phyloP scores from a whole-genome alignment of 345 rosid genomes.

The Cardiospermum halicacabum region DNA sequence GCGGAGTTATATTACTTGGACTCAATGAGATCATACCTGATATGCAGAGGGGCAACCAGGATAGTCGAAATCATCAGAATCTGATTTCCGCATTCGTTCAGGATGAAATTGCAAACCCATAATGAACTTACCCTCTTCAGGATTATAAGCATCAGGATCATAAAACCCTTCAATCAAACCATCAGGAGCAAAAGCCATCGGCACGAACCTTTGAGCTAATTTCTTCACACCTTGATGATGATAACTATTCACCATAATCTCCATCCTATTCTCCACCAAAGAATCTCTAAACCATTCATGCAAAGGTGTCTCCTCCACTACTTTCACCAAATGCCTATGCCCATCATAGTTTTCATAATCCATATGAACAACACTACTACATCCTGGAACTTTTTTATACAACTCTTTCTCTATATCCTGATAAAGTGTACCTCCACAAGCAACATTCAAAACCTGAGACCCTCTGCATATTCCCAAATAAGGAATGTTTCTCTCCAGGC shows the following conservation, averaged over 20 bases:
- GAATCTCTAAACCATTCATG: slow-evolving; percentile 53
- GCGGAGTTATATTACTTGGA: too few species aligned
- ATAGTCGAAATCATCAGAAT: slow-evolving; percentile 48
- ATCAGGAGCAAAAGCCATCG: slow-evolving; percentile 64
- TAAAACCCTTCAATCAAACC: slow-evolving; percentile 75
- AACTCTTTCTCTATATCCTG: slow-evolving; percentile 57
- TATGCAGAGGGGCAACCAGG: slow-evolving; percentile 51
- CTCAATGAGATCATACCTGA: slow-evolving; percentile 26
- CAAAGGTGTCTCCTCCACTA: slow-evolving; percentile 47
- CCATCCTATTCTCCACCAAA: slow-evolving; percentile 40
- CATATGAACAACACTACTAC: slow-evolving; percentile 33
- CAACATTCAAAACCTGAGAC: slow-evolving; percentile 67
- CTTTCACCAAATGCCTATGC: slow-evolving; percentile 41
- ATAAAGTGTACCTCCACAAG: slow-evolving; percentile 59
- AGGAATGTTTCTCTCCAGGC: slow-evolving; percentile 60
- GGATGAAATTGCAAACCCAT: slow-evolving; percentile 72
- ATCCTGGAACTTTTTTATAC: slow-evolving; percentile 10
- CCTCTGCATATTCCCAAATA: slow-evolving; percentile 70
- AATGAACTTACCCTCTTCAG: slow-evolving; percentile 54
- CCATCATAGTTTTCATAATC: slow-evolving; percentile 54
- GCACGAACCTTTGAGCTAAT: slow-evolving; percentile 47
- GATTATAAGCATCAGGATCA: slow-evolving; percentile 51
- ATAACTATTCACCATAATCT: slow-evolving; percentile 62
- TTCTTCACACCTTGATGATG: slow-evolving; percentile 64
- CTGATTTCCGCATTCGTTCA: slow-evolving; percentile 50